Conservation (phyloP, 2,329 filamentous ascomycete genomes). For the Fusarium fujikuroi region DNA sequence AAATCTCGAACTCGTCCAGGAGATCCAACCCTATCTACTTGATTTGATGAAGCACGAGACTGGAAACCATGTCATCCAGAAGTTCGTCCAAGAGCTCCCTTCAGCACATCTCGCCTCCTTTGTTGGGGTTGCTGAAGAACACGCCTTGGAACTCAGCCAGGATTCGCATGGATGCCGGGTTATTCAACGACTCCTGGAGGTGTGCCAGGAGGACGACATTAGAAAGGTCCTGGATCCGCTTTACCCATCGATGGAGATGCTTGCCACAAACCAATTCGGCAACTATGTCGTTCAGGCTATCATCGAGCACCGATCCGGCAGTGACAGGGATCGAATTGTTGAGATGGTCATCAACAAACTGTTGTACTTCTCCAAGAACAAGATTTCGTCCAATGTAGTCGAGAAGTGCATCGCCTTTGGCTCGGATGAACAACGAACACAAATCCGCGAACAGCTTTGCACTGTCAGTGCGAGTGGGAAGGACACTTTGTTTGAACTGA, state of each 20-base stretch:
- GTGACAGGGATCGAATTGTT: conserved; percentile 80
- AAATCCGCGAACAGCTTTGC: conserved; percentile 73
- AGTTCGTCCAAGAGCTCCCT: conserved; percentile 85
- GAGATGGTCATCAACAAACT: conserved; percentile 77
- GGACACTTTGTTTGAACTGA: conserved; percentile 77
- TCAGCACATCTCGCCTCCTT: conserved; percentile 85
- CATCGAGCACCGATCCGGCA: conserved; percentile 77
- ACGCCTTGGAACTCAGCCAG: conserved; percentile 77
- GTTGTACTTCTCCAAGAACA: conserved; percentile 86
- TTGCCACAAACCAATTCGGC: conserved; percentile 89
- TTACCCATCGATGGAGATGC: conserved; percentile 73
- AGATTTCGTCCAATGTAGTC: conserved; percentile 96
- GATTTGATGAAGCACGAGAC: conserved; percentile 87
- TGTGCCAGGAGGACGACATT: conserved; percentile 78
- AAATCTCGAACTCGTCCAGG: conserved; percentile 83
- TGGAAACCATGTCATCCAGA: conserved; percentile 97
- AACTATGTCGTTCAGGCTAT: conserved; percentile 98
- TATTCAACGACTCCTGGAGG: conserved; percentile 89
- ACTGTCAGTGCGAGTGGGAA: conserved; percentile 71
- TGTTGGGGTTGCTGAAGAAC: conserved; percentile 80
- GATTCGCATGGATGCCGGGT: conserved; percentile 93
- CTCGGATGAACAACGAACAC: conserved; percentile 72
- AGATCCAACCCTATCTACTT: conserved; percentile 80
- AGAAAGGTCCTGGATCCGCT: conserved; percentile 81
- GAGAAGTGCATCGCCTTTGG: conserved; percentile 88